Evolutionary conservation across 257 asterid genomes (phyloP).

Genomic region (Coffea eugenioides): DNA sequence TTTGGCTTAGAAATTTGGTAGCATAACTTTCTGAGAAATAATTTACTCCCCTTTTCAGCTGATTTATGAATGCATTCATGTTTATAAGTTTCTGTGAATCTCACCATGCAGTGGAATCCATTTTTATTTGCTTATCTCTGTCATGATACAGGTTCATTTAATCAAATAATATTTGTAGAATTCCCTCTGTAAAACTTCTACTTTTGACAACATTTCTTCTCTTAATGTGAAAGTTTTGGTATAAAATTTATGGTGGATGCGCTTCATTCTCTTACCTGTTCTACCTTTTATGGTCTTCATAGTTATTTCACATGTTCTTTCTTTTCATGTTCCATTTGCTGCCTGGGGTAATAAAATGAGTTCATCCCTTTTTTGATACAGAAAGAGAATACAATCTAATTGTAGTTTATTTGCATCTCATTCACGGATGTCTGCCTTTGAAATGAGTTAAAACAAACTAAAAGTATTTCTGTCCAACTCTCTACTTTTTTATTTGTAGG

Average conservation of each 20-base stretch:
- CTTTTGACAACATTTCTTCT: neutral
- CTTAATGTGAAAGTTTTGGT: no score
- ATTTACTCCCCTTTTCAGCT: neutral
- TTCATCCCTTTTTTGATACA: neutral
- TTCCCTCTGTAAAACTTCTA: no score
- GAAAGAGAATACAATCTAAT: neutral
- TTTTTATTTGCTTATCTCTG: no score
- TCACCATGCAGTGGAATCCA: neutral
- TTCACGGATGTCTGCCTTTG: neutral
- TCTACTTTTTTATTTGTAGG: slow-evolving; percentile 40
- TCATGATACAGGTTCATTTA: neutral
- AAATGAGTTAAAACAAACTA: neutral
- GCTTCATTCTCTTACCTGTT: neutral
- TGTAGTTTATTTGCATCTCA: neutral
- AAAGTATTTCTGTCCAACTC: neutral
- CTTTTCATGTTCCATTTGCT: neutral
- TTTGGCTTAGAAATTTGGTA: no score
- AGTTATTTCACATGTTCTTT: neutral
- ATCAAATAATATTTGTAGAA: neutral
- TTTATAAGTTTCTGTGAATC: neutral
- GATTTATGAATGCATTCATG: no score
- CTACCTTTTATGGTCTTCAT: neutral
- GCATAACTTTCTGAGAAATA: no score
- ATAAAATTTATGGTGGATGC: no score
- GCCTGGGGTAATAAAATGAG: neutral